Conservation (phyloP, 2,329 filamentous ascomycete species). For the Macrophomina phaseolina region DNA sequence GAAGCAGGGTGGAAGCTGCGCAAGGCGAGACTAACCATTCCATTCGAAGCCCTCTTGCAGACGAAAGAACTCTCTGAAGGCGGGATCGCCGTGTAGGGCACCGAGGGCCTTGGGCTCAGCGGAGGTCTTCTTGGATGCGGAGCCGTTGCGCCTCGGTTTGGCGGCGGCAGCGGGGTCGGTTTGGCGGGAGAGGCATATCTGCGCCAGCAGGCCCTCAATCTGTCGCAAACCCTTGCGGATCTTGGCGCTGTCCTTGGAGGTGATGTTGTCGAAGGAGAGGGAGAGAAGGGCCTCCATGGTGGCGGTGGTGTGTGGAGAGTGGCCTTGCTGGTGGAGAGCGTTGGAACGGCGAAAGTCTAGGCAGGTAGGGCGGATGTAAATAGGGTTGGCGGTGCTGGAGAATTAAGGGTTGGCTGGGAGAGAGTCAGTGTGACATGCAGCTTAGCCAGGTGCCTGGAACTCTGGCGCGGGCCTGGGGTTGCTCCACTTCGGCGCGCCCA, state of each 20-base stretch:
- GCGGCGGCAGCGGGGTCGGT: slow-evolving; percentile 31
- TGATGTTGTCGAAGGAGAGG: slow-evolving; percentile 94
- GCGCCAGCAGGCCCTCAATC: slow-evolving; percentile 90
- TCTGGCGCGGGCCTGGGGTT: slow-evolving; percentile 23
- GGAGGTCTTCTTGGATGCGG: slow-evolving; percentile 39
- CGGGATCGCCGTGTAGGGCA: slow-evolving; percentile 79
- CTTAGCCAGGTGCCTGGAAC: slow-evolving; percentile 16
- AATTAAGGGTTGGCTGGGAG: slow-evolving; percentile 28
- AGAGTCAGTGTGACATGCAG: slow-evolving; percentile 26
- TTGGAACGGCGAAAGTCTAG: slow-evolving; percentile 10
- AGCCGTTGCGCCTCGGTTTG: slow-evolving; percentile 43
- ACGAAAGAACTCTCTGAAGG: slow-evolving; percentile 95
- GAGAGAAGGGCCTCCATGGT: slow-evolving; percentile 89
- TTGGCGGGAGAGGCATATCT: slow-evolving; percentile 78
- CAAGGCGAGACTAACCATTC: slow-evolving; percentile 66
- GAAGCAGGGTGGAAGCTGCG: not conserved
- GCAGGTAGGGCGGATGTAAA: slow-evolving; percentile 20
- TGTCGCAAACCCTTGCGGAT: slow-evolving; percentile 93
- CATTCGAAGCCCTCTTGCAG: slow-evolving; percentile 97
- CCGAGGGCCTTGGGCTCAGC: slow-evolving; percentile 58
- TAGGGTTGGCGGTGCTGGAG: slow-evolving; percentile 24
- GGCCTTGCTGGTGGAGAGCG: slow-evolving; percentile 7
- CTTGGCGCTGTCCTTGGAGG: slow-evolving; percentile 86
- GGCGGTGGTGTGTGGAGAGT: slow-evolving; percentile 13
- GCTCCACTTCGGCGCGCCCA: slow-evolving; percentile 17